Evolutionary conservation across 352 stramenopile species (phyloP), one percentile per base, ranked within the genome.

Genomic region (Thalassiosira livingstoniorum): DNA sequence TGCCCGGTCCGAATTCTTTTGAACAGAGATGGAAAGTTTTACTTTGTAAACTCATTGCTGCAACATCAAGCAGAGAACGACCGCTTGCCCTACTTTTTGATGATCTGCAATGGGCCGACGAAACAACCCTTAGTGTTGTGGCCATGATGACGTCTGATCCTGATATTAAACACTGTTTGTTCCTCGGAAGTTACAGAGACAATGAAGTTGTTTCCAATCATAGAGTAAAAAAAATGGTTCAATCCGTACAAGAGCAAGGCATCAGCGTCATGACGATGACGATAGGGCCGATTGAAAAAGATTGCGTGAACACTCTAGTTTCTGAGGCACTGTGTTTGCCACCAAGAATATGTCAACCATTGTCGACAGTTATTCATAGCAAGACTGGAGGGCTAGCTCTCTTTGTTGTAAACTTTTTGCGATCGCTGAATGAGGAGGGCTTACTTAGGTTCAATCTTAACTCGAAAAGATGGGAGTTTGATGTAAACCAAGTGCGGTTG

Each of bases 321-420:
- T 73, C 73, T 23, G 73, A 81, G 53, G 4, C 35, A 58, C 31
- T 81, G 5, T 81, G 73, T 37, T 27, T 81, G n/a, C 73, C 73
- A 31, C 73, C 73, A 32, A 70, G 37, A n/a, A 21, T 81, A 15
- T 68, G 62, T 51, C 67, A 53, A 29, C 75, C 65, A 0, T 47
- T 82, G 25, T 72, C 65, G 4, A 61, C 55, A 18, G 21, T 78
- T n/a, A 39, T 82, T n/a, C 66, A 78, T 29, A 77, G 27, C 47
- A 82, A 77, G 58, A 78, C 75, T 27, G 75, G 75, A 21, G 75
- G 75, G 21, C 15, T 81, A 0, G 35, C 57, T 63, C 34, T 82
- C 21, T 82, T 77, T 35, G 32, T 72, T 2, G 29, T 73, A 23
- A 55, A 68, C 13, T 82, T 82, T 37, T 39, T 82, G 4, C 71